These are phyloP conservation scores for Paraleonurus japonicus DNA, from an alignment of 257 asterid species.

Conservation along the genomic window DNA sequence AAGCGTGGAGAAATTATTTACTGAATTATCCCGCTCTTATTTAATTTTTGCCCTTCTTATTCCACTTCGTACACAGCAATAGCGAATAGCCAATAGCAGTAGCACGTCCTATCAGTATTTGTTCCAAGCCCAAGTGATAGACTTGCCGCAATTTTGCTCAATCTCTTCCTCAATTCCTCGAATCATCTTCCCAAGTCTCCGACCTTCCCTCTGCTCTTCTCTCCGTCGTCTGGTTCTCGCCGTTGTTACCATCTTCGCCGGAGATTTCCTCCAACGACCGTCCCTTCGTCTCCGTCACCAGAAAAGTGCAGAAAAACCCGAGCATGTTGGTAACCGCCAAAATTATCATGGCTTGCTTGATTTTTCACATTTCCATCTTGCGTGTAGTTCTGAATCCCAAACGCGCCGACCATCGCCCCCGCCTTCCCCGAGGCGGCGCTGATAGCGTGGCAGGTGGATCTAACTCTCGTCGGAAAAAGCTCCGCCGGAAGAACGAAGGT, in stretches of 20 bases:
- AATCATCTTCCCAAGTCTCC: slow-evolving; percentile 34
- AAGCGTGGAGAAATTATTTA: background rate
- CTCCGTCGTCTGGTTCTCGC: slow-evolving; percentile 7
- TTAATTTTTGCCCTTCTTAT: background rate
- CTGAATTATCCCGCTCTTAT: slow-evolving; percentile 9
- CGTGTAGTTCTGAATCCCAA: slow-evolving; percentile 36
- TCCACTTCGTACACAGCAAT: background rate
- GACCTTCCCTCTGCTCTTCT: slow-evolving; percentile 5
- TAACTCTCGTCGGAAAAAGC: slow-evolving; percentile 39
- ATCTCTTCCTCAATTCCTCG: slow-evolving; percentile 12
- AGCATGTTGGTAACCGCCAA: slow-evolving; percentile 29
- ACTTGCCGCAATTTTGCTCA: background rate
- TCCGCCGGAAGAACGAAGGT: slow-evolving; percentile 44
- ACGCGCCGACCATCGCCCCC: slow-evolving; percentile 41
- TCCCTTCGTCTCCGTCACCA: slow-evolving; percentile 43
- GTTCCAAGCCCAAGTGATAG: slow-evolving; percentile 12
- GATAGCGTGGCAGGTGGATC: slow-evolving; percentile 41
- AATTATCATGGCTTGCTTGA: slow-evolving; percentile 34
- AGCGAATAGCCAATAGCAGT: too few relatives aligned
- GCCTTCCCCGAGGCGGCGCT: slow-evolving; percentile 47
- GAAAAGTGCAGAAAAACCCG: slow-evolving; percentile 38
- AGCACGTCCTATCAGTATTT: too few relatives aligned
- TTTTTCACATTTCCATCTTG: slow-evolving; percentile 21
- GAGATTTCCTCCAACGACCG: slow-evolving; percentile 42
- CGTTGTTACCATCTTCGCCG: slow-evolving; percentile 32